Evolutionary conservation across 805 yeast genomes (phyloP), one percentile per base, ranked within the genome.

Genomic region (Citeromyces matritensis): DNA sequence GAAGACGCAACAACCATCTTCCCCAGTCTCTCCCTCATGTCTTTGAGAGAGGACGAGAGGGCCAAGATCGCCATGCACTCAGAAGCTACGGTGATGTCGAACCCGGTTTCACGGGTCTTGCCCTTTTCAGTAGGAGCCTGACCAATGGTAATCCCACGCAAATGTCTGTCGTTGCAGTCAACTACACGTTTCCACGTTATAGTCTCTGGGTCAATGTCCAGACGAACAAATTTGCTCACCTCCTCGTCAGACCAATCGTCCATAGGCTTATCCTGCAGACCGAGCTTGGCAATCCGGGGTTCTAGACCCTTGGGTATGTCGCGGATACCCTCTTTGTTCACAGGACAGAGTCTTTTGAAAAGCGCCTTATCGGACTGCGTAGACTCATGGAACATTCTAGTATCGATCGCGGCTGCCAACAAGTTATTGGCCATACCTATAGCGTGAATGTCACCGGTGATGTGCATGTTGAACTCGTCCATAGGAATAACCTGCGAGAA

Each of bases 391-490:
- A 88, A 88, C 72, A 86, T 82, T 58, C 97, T 77, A 5, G 97
- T 84, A 57, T 88, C 97, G 39, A 88, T 77, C 23, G 97, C 97
- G 31, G 97, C 96, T 37, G 95, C 94, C 39, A 88, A 65, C 48
- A 88, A 63, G 62, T 88, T 88, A 44, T 83, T 86, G 24, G 97
- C 97, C 37, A 85, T 85, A 31, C 85, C 74, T 37, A 88, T 85
- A 29, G 97, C 97, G 57, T 88, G 97, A 42, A 88, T 88, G 53
- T 88, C 98, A 51, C 97, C 97, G 31, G 97, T 88, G 42, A 88
- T 65, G 53, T 88, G 97, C 82, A 91, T 73, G 62, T 91, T 88
- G 65, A 88, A 88, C 58, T 88, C 96, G 56, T 88, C 98, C 96
- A 88, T 88, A 32, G 97, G 97, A 44, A 88, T 86, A 29, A 88